Evolutionary conservation across 768 basidiomycete genomes (phyloP).

Genomic region (Hygrophoropsis aurantiaca): DNA sequence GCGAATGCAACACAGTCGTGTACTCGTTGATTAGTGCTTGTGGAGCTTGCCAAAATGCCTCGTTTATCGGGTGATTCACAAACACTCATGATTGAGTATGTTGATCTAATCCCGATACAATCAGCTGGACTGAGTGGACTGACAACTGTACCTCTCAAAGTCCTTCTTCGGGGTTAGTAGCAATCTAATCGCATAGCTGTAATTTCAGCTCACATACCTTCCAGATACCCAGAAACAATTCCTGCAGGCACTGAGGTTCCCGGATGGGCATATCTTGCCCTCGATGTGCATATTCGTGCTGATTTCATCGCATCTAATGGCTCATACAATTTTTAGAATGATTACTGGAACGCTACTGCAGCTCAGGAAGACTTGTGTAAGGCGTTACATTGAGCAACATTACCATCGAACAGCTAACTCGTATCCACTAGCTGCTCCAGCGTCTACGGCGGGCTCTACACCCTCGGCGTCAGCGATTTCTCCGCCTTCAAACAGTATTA

Average conservation of each 20-base stretch:
- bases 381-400: background rate
- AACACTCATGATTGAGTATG: background rate
- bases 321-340: background rate
- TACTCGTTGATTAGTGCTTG: slow-evolving; percentile 36
- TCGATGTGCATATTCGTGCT: slow-evolving; percentile 5
- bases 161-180: background rate
- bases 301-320: background rate
- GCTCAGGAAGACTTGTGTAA: background rate
- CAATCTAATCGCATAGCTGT: no score
- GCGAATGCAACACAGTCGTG: slow-evolving; percentile 32
- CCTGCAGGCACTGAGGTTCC: slow-evolving; percentile 23
- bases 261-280: slow-evolving; percentile 28
- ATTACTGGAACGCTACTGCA: slow-evolving; percentile 4
- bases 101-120: background rate
- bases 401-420: background rate
- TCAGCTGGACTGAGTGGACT: slow-evolving; percentile 7
- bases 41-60: slow-evolving; percentile 25
- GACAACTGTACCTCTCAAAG: background rate
- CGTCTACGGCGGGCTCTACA: background rate
- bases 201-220: no score
- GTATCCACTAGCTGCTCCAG: background rate
- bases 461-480: background rate
- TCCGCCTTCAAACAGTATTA: background rate
- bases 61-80: slow-evolving; percentile 13
- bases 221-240: slow-evolving; percentile 19